Evolutionary conservation across 768 basidiomycete species (phyloP).

Genomic region (Rhizopogon sp.): DNA sequence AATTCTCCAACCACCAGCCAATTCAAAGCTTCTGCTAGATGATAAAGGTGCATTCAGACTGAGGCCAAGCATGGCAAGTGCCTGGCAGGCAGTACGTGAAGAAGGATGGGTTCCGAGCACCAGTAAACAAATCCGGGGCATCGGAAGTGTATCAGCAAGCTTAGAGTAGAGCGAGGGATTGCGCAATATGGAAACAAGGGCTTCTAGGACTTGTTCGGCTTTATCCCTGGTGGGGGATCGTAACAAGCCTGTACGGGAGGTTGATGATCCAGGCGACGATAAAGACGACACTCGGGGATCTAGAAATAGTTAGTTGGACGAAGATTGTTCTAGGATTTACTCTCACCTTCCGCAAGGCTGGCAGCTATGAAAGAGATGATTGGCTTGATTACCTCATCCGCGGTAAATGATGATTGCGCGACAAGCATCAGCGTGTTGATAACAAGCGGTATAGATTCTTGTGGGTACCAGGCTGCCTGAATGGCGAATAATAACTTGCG

Average conservation of each 20-base stretch:
- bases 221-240: constrained; percentile 41
- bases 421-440: constrained; percentile 58
- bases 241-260: not conserved
- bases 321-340: not conserved
- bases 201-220: constrained; percentile 62
- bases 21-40: constrained; percentile 80
- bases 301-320: constrained; percentile 1
- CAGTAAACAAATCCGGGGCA: constrained; percentile 74
- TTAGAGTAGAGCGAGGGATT: constrained; percentile 56
- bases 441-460: constrained; percentile 41
- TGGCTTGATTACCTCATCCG: constrained; percentile 78
- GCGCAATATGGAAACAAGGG: constrained; percentile 58
- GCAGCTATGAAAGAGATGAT: constrained; percentile 83
- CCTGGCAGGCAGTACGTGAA: constrained; percentile 47
- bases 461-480: constrained; percentile 72
- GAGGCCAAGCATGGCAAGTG: constrained; percentile 55
- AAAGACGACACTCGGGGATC: constrained; percentile 7
- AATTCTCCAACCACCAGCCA: constrained; percentile 79
- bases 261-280: constrained; percentile 7
- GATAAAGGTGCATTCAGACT: constrained; percentile 50
- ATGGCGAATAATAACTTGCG: constrained; percentile 77
- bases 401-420: constrained; percentile 61
- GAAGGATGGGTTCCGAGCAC: constrained; percentile 78
- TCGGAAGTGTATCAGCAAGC: constrained; percentile 68
- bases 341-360: constrained; percentile 63